These are phyloP conservation scores for Schizothecium vesticola DNA, from an alignment of 495 filamentous ascomycete species.

Conservation along the genomic window DNA sequence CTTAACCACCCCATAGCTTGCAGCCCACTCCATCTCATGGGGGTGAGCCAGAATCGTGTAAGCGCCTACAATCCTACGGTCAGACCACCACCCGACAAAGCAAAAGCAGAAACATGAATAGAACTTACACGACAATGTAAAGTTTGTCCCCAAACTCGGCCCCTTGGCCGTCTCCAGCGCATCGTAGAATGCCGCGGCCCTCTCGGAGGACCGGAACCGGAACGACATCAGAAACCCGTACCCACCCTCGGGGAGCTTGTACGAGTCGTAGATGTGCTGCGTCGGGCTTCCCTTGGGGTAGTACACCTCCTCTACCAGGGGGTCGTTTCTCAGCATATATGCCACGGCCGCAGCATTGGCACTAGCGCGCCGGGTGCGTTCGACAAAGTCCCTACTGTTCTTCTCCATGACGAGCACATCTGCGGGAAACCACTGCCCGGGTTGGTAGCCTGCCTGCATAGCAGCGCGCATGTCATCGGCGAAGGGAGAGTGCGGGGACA, in stretches of 20 bases:
- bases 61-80: background rate
- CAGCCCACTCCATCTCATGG: conserved; percentile 24
- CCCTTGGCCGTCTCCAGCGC: conserved; percentile 24
- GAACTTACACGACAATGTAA: conserved; percentile 23
- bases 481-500: background rate
- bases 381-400: conserved; percentile 21
- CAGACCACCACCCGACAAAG: background rate
- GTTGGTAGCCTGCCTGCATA: background rate
- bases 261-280: conserved; percentile 16
- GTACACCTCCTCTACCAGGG: conserved; percentile 16
- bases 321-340: background rate
- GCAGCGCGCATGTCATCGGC: background rate
- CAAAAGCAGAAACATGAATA: background rate
- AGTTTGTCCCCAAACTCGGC: conserved; percentile 28
- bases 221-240: conserved; percentile 26
- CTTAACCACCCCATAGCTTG: conserved; percentile 24
- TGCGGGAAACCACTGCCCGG: conserved; percentile 14
- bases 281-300: conserved; percentile 18
- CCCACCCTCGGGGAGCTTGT: background rate
- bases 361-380: conserved; percentile 8
- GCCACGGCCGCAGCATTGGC: conserved; percentile 13
- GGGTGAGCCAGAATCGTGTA: conserved; percentile 26
- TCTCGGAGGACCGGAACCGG: conserved; percentile 1
- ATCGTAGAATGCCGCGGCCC: conserved; percentile 23
- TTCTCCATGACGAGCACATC: conserved; percentile 20